Percentiles rank a stretch among this genome's conserved stretches.
Evolutionary conservation across 2,329 filamentous ascomycete genomes (phyloP).

Genomic region (Gremmenia infestans): DNA sequence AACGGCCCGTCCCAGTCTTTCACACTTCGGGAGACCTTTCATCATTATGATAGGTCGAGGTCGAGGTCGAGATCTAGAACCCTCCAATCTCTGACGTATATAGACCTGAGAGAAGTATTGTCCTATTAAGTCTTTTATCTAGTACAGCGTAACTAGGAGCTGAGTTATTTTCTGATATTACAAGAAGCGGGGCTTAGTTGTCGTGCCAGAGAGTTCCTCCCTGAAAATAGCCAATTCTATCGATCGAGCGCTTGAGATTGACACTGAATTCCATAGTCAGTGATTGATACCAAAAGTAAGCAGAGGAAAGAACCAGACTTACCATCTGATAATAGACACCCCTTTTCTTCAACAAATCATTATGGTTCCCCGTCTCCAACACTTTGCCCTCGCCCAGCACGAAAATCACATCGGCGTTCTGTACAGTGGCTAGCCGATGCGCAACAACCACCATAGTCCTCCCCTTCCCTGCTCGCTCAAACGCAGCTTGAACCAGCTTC

Average conservation of each 20-base stretch:
- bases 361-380: constrained; percentile 26
- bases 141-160: too few relatives aligned
- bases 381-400: constrained; percentile 28
- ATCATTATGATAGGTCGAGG: too few relatives aligned
- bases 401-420: constrained; percentile 51
- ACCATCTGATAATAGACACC: constrained; percentile 30
- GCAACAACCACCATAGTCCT: constrained; percentile 76
- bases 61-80: too few relatives aligned
- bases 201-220: too few relatives aligned
- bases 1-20: too few relatives aligned
- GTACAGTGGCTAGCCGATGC: constrained; percentile 70
- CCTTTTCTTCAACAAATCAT: constrained; percentile 19
- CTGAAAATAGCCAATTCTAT: neutral
- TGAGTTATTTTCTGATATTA: too few relatives aligned
- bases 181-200: too few relatives aligned
- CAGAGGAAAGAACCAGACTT: constrained; percentile 4
- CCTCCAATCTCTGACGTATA: too few relatives aligned
- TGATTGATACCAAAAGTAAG: neutral
- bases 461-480: constrained; percentile 57
- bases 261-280: constrained; percentile 13
- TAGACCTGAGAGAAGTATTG: too few relatives aligned
- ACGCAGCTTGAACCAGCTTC: constrained; percentile 56
- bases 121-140: too few relatives aligned
- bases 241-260: constrained; percentile 30
- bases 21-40: too few relatives aligned